These are phyloP conservation scores for Boletus rubroflammeus DNA, from an alignment of 768 basidiomycete species.

Conservation along the genomic window DNA sequence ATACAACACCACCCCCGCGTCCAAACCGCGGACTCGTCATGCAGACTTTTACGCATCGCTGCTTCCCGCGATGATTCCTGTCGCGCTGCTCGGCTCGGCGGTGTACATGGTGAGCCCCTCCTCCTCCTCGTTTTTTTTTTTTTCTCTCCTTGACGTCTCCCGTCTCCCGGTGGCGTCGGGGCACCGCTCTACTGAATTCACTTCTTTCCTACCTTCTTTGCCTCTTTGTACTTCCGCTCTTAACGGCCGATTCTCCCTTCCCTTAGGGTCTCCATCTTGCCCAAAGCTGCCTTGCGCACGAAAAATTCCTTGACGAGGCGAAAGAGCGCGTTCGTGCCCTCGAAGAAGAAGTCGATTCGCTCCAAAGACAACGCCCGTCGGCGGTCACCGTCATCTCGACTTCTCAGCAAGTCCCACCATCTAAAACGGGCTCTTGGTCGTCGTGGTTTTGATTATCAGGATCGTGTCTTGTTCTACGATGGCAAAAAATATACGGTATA, in stretches of 20 bases:
- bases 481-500: slow-evolving; percentile 14
- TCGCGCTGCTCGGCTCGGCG: slow-evolving; percentile 74
- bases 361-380: slow-evolving; percentile 24
- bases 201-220: slow-evolving; percentile 2
- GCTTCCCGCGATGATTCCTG: slow-evolving; percentile 73
- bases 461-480: neutral
- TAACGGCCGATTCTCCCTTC: slow-evolving; percentile 9
- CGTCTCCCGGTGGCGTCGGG: slow-evolving; percentile 11
- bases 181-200: neutral
- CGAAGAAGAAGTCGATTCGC: slow-evolving; percentile 52
- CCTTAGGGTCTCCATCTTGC: slow-evolving; percentile 61
- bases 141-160: neutral
- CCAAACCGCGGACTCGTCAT: slow-evolving; percentile 43
- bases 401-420: neutral
- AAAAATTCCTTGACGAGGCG: slow-evolving; percentile 69
- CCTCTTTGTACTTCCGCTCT: slow-evolving; percentile 2
- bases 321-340: slow-evolving; percentile 46
- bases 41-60: slow-evolving; percentile 65
- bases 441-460: slow-evolving; percentile 1
- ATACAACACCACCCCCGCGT: slow-evolving; percentile 9
- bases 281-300: slow-evolving; percentile 62
- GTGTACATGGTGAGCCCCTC: slow-evolving; percentile 64
- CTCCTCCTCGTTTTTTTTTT: neutral
- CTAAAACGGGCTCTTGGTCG: slow-evolving; percentile 23
- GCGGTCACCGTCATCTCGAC: neutral